Conservation (phyloP, 495 filamentous ascomycete species). For the Aspergillus conjunctus region DNA sequence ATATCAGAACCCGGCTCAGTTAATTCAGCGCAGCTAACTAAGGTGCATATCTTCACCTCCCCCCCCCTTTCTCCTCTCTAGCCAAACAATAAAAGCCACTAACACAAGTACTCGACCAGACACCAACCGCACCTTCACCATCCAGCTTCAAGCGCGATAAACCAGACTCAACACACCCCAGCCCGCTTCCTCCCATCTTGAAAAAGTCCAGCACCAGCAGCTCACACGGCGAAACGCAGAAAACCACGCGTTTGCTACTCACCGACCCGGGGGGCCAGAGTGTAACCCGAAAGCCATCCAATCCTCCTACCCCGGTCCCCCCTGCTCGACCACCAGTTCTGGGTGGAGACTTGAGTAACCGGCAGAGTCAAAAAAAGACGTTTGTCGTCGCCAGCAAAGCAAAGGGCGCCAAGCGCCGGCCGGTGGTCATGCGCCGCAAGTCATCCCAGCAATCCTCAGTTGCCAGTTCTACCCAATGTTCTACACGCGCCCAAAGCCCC, state of each 20-base stretch:
- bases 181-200: conserved; percentile 40
- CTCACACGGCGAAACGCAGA: conserved; percentile 31
- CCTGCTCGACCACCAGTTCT: conserved; percentile 17
- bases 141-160: conserved; percentile 10
- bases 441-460: conserved; percentile 38
- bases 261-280: conserved; percentile 30
- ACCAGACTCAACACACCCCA: conserved; percentile 11
- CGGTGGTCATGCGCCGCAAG: conserved; percentile 45
- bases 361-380: conserved; percentile 35
- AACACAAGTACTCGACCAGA: conserved; percentile 7
- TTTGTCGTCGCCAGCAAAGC: conserved; percentile 35
- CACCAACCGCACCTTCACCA: conserved; percentile 7
- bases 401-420: conserved; percentile 41
- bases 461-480: conserved; percentile 9
- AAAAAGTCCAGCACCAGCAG: conserved; percentile 36
- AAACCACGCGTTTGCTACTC: conserved; percentile 40
- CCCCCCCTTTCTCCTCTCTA: no score
- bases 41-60: not conserved
- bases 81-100: not conserved
- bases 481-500: conserved; percentile 24
- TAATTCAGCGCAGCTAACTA: conserved; percentile 1
- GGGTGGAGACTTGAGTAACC: conserved; percentile 15
- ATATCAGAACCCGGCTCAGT: conserved; percentile 37
- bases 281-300: conserved; percentile 38
- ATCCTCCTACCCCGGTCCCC: conserved; percentile 32